phyloP scores from a whole-genome alignment of 345 rosid genomes.

The Sisymbrium irio region DNA sequence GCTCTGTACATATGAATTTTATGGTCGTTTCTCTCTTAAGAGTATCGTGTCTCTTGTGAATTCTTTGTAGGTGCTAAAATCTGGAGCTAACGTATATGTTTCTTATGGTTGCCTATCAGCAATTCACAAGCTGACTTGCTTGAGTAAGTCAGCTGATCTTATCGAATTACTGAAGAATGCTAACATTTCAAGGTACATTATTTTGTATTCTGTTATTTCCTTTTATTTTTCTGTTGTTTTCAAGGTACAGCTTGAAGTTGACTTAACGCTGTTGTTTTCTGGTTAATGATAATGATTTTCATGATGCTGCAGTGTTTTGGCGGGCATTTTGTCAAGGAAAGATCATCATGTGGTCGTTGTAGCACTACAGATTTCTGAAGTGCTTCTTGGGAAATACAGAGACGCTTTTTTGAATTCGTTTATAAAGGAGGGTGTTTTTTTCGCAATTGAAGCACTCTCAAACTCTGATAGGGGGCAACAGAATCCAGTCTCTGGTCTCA shows the following conservation, averaged over 20 bases:
- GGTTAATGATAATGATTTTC: slow-evolving; percentile 21
- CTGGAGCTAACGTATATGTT: slow-evolving; percentile 76
- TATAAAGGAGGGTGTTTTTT: slow-evolving; percentile 82
- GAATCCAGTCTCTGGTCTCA: slow-evolving; percentile 15
- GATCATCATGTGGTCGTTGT: slow-evolving; percentile 74
- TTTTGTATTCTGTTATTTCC: neutral
- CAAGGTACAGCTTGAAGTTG: slow-evolving; percentile 3
- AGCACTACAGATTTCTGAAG: slow-evolving; percentile 69
- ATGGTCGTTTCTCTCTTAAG: slow-evolving; percentile 7
- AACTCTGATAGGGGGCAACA: slow-evolving; percentile 52
- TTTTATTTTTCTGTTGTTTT: neutral
- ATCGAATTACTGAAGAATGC: slow-evolving; percentile 55
- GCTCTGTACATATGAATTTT: slow-evolving; percentile 7
- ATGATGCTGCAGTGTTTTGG: slow-evolving; percentile 70
- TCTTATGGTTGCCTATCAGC: slow-evolving; percentile 81
- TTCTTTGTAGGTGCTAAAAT: slow-evolving; percentile 66
- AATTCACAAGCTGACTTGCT: slow-evolving; percentile 59
- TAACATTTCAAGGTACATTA: slow-evolving; percentile 72
- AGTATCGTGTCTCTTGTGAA: slow-evolving; percentile 15
- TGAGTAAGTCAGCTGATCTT: slow-evolving; percentile 67
- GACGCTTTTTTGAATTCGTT: slow-evolving; percentile 63
- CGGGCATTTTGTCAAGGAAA: slow-evolving; percentile 80
- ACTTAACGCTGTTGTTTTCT: slow-evolving; percentile 13
- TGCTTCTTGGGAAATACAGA: slow-evolving; percentile 63
- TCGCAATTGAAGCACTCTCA: slow-evolving; percentile 64